Evolutionary conservation across 371 early-diverging fungal genomes (phyloP).

Genomic region (Dentiscutata heterogama): DNA sequence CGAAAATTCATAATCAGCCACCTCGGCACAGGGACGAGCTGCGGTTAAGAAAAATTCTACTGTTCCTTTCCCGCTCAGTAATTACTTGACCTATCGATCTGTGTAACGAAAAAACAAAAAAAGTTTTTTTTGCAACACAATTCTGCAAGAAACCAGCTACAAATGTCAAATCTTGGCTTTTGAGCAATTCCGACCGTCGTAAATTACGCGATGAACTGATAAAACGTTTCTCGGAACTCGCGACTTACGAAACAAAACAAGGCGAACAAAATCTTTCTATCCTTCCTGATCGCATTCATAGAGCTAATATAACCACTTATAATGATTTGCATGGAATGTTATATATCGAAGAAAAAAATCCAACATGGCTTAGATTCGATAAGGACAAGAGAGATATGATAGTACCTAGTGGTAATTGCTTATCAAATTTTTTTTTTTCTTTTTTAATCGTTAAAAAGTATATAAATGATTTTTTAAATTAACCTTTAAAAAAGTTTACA

Average conservation of each 20-base stretch:
- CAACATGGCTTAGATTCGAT: conserved; percentile 13
- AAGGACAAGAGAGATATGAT: conserved; percentile 15
- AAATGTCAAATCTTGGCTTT: not conserved
- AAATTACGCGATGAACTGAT: conserved; percentile 10
- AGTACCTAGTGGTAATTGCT: conserved; percentile 12
- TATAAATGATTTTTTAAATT: not conserved
- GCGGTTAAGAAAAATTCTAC: too few relatives aligned
- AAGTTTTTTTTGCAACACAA: too few relatives aligned
- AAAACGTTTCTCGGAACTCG: not conserved
- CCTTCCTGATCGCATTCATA: conserved; percentile 9
- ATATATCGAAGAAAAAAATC: conserved; percentile 15
- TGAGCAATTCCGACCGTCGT: conserved; percentile 19
- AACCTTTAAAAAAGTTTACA: conserved; percentile 27
- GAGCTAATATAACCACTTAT: conserved; percentile 4
- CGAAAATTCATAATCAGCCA: too few relatives aligned
- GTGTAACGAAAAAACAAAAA: too few relatives aligned
- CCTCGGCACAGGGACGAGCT: too few relatives aligned
- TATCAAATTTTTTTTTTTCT: not conserved
- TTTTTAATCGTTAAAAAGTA: not conserved
- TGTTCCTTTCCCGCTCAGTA: too few relatives aligned
- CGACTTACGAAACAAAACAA: not conserved
- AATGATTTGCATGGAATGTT: not conserved
- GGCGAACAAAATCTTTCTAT: not conserved
- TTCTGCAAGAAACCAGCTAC: conserved; percentile 8
- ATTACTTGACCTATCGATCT: too few relatives aligned